Base-by-base conservation (phyloP, 2,329 filamentous ascomycete genomes). In the Neopestalotiopsis clavispora region DNA sequence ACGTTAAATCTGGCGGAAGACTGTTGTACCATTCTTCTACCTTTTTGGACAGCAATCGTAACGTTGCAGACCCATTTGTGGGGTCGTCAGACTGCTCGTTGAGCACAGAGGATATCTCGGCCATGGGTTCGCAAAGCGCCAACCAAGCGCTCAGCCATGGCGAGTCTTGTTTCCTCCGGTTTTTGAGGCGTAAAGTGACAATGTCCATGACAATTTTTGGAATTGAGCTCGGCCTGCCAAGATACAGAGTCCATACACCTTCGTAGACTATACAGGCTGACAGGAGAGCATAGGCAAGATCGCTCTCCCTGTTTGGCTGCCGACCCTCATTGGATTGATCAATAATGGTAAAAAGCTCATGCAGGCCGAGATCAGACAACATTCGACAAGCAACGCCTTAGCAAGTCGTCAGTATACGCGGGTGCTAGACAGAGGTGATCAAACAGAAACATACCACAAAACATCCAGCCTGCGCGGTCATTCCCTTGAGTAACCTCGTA, bases 401-500 rank as follows among this genome's bases (percentile, higher is more conserved):
- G 9, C 12, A 23, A 20, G 56, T 58, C 56, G 23, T 28, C 23
- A 58, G 56, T 30, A 17, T 6, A 58, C 12, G 1, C 28, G 56
- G 2, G n/a, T 2, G 4, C 9, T 12, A 10, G 12, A 58, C 12
- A 30, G 4, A 2, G 20, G 28, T 58, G 4, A 14, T 2, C 7
- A 4, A 30, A 30, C 2, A 58, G 7, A 4, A 28, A 28, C 28
- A 30, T 58, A 58, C 56, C 56, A 28, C 56, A 58, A 58, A 30
- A 58, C 56, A 58, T 58, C 56, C 56, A 58, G 20, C 56, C 56
- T 20, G 56, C 14, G n/a, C 56, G 56, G 56, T 58, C 56, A 20
- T 58, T 58, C 5, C 56, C 56, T 30, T 58, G 56, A 14, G 56
- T 58, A 6, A 58, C 56, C 28, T 58, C 56, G 56, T 58, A 58